Evolutionary conservation across 177 flowering plant species (phyloP).

Genomic region (Vitis hybrid): DNA sequence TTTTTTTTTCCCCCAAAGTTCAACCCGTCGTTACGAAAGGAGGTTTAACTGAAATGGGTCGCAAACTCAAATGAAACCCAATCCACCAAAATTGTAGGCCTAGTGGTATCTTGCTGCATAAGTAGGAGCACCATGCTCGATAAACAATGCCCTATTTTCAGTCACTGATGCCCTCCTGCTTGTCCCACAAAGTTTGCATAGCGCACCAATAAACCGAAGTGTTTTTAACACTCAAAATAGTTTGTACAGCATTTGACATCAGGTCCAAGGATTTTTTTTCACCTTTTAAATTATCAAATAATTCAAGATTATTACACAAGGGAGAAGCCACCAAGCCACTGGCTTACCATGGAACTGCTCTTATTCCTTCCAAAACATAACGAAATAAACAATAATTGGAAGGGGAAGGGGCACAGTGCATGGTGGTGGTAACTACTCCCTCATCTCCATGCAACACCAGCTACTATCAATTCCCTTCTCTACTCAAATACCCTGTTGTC

Average conservation of each 20-base stretch:
- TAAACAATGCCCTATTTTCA: no score
- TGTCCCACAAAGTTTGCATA: no score
- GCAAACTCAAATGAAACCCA: neutral
- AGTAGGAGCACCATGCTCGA: no score
- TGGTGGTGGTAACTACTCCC: neutral
- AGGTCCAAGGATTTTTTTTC: no score
- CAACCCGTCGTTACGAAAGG: no score
- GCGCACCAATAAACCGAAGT: no score
- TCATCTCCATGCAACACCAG: neutral
- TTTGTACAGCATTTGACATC: no score
- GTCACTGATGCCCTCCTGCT: no score
- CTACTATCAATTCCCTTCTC: conserved; percentile 2
- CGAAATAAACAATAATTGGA: conserved; percentile 13
- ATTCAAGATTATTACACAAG: conserved; percentile 12
- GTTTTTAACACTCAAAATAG: no score
- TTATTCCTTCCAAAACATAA: conserved; percentile 15
- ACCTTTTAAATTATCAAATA: neutral
- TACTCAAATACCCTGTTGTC: neutral
- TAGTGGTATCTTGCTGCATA: no score
- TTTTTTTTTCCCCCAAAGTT: no score
- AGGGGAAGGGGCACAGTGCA: conserved; percentile 6
- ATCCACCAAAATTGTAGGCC: no score
- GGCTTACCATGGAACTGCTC: neutral
- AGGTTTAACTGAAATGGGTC: neutral
- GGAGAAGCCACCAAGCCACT: neutral